Base-by-base conservation (phyloP, 2,329 filamentous ascomycete species). In the Graphilbum fragrans region DNA sequence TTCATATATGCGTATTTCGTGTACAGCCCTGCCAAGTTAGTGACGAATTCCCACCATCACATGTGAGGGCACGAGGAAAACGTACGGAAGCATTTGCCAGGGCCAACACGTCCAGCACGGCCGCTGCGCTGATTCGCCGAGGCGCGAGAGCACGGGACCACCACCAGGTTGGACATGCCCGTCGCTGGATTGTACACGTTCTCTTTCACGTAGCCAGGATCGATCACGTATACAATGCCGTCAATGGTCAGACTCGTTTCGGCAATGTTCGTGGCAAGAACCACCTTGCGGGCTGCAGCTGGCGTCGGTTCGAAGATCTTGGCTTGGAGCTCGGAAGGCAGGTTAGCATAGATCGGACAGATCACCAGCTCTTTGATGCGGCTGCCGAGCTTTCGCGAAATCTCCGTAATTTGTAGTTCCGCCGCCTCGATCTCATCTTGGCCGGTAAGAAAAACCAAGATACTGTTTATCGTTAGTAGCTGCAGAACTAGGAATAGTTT, bases 231-330 rank as follows among this genome's bases (percentile, higher is more conserved):
- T 9, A 90, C 83, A 45, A 96, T 94, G 16, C 88, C 90, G 56
- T 96, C 88, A 44, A 98, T 94, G 0, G 92, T 98, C 54, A 98
- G 64, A 66, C 80, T 87, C 0, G 92, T 98, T 59, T 98, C 92
- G 3, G 92, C 92, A 58, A 98, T 96, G 56, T 98, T 98, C 3
- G 92, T 96, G 0, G 90, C 87, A 31, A 96, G 64, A 0, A 98
- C 86, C 0, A 96, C 86, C 57, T 96, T 98, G 22, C 92, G 75
- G 0, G 84, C 81, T 17, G 81, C 81, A 0, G 82, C 76, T 0
- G 92, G 90, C 0, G 90, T 94, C 0, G 88, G 87, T 53, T 94
- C 86, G 53, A 98, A 98, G 49, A 96, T 94, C 57, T 90, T 90
- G 37, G 82, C 77, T 57, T 98, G 92, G 2, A 94, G 64, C 44